phyloP scores from a whole-genome alignment of 495 filamentous ascomycete genomes.

The Thermothielavioides terrestris region DNA sequence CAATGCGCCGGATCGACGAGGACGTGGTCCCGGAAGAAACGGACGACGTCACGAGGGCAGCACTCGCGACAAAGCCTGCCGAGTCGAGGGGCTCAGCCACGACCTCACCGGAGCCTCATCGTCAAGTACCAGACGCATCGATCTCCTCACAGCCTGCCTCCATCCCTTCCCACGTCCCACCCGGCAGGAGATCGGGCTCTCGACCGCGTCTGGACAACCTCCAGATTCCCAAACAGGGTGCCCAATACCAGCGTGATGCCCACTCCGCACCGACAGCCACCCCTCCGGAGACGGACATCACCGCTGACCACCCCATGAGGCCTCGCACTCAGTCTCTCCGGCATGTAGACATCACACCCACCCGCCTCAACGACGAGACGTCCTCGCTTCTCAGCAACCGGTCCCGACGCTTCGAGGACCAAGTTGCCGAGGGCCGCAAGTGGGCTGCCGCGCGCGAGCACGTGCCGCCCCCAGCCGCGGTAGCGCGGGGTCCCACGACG shows the following conservation, averaged over 20 bases:
- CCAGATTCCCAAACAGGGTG: neutral
- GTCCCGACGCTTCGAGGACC: slow-evolving; percentile 9
- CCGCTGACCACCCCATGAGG: neutral
- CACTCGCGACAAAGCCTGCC: neutral
- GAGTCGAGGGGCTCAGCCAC: neutral
- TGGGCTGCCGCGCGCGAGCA: slow-evolving; percentile 10
- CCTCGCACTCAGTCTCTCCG: neutral
- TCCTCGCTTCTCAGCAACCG: slow-evolving; percentile 4
- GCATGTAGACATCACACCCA: neutral
- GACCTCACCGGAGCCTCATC: neutral
- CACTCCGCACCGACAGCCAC: slow-evolving; percentile 2
- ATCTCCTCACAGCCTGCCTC: too few relatives aligned
- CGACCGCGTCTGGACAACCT: neutral
- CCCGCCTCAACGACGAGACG: neutral
- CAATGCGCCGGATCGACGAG: slow-evolving; percentile 18
- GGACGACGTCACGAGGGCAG: neutral
- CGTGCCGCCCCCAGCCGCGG: neutral
- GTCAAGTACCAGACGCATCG: neutral
- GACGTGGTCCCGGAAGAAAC: neutral
- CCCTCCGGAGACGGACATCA: slow-evolving; percentile 1
- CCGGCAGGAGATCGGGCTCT: neutral
- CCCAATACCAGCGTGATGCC: neutral
- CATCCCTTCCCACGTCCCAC: neutral
- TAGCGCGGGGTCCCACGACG: neutral
- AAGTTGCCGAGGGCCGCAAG: slow-evolving; percentile 11